A percentile compares a stretch with the other conserved stretches of the same genome.
These are phyloP conservation scores for Penicillium sp. DNA, from an alignment of 2,329 filamentous ascomycete species.

Conservation along the genomic window DNA sequence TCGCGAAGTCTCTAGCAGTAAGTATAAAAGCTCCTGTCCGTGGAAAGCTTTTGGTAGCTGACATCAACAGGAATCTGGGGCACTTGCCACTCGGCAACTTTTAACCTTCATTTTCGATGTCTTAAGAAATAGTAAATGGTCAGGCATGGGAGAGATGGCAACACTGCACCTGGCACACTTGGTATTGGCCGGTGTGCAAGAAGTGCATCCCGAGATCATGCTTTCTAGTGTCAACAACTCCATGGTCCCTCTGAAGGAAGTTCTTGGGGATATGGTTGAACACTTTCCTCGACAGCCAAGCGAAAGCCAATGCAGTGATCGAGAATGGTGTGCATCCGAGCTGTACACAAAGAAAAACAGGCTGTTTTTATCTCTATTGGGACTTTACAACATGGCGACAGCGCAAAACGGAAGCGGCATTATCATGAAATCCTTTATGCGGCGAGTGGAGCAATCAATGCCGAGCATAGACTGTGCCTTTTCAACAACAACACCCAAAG, in stretches of 20 bases:
- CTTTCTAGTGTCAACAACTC: constrained; percentile 10
- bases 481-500: constrained; percentile 6
- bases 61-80: constrained; percentile 18
- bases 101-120: constrained; percentile 24
- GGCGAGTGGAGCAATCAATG: constrained; percentile 11
- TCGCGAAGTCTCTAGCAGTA: constrained; percentile 41
- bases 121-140: constrained; percentile 12
- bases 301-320: constrained; percentile 19
- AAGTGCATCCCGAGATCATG: constrained; percentile 8
- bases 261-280: constrained; percentile 17
- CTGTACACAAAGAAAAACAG: constrained; percentile 23
- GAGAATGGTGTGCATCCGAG: constrained; percentile 15
- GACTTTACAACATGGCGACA: constrained; percentile 24
- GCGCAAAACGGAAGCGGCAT: constrained; percentile 4
- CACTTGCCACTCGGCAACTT: constrained; percentile 20
- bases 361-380: constrained; percentile 25
- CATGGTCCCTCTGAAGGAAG: constrained; percentile 12
- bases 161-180: constrained; percentile 24
- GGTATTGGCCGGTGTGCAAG: constrained; percentile 25
- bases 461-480: constrained; percentile 17
- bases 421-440: constrained; percentile 23
- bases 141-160: constrained; percentile 6
- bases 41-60: neutral
- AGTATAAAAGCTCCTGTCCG: constrained; percentile 29
- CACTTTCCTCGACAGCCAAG: constrained; percentile 20